Base-by-base conservation (phyloP, 2,329 filamentous ascomycete genomes). In the Zymoseptoria ardabiliae region DNA sequence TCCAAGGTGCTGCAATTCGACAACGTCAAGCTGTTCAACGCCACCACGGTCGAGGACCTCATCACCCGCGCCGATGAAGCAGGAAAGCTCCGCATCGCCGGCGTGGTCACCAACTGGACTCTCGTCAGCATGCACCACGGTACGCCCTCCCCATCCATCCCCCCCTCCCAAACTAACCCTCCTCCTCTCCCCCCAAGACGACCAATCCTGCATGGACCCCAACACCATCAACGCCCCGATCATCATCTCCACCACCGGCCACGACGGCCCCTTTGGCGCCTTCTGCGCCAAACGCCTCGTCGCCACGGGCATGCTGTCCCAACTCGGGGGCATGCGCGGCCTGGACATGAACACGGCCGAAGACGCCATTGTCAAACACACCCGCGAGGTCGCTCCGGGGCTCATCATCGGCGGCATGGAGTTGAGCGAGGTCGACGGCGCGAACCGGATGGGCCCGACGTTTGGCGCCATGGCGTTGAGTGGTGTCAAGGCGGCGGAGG, bases 21-120 rank as follows among this genome's bases (percentile, higher is more conserved):
- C 64, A 96, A 97, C 76, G 84, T 96, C 71, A 97, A 97, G 84
- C 85, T 97, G 63, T 97, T 96, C 85, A 97, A 97, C 73, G 91
- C 91, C 45, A 96, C 92, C 41, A 83, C 88, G 20, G 91, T 97
- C 50, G 92, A 97, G 78, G 91, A 97, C 71, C 80, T 97, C 63
- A 93, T 97, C 76, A 96, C 91, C 20, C 89, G 91, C 51, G 84
- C 84, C 11, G 75, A 77, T 53, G 78, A 75, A 48, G 59, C 68
- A 23, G 77, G 79, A 20, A 77, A 79, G 9, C 76, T 95, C 50
- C 85, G 89, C 63, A 86, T 96, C 65, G 89, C 90, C 8, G 91
- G 91, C 1, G 91, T 96, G 1, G 92, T 97, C 58, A 95, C 90
- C 70, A 97, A 97, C 82, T 97, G 91, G 91, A 96, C 91, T 1